Evolutionary conservation across 805 yeast genomes (phyloP), one percentile per base, ranked within the genome.

Genomic region (Saccharomycopsis babjevae): DNA sequence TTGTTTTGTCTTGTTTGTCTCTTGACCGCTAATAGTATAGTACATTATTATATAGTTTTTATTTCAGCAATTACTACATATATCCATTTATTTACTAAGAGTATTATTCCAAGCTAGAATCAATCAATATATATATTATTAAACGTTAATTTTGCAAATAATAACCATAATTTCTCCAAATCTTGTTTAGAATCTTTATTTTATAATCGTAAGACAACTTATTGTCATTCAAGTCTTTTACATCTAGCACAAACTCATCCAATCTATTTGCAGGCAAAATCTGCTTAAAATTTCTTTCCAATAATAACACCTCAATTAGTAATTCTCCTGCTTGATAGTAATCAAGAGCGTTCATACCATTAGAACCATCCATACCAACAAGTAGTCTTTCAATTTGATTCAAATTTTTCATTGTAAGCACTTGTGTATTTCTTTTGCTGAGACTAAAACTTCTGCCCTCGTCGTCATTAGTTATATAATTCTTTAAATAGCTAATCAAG

Each of bases 361-460:
- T 30, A 15, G 71, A 66, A 1, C 63, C 64, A 8, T 64, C 60
- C 28, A 64, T 59, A 8, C 67, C 64, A 34, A 72, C 74, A 46
- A 85, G 72, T 50, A 86, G 71, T 62, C 84, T 75, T 62, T 85
- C 89, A 59, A 86, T 75, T 54, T 79, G 82, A 66, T 84, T 85
- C 66, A 89, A 71, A 46, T 74, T 71, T 67, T 78, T 68, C 64
- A 73, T 67, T 73, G 74, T 55, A 67, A 76, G 59, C 67, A 72
- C 64, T 72, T 76, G 65, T 73, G 66, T 61, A n/a, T 63, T 64
- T n/a, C 65, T 60, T 8, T 66, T 58, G 60, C 67, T 68, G 32
- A 69, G 70, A 52, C 75, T 74, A 59, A 68, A 67, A 22, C 75
- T 67, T 58, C 76, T 70, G 10, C 82, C 83, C 40, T 70, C 73